Conservation (phyloP, 345 rosid genomes). For the Salix suchowensis region DNA sequence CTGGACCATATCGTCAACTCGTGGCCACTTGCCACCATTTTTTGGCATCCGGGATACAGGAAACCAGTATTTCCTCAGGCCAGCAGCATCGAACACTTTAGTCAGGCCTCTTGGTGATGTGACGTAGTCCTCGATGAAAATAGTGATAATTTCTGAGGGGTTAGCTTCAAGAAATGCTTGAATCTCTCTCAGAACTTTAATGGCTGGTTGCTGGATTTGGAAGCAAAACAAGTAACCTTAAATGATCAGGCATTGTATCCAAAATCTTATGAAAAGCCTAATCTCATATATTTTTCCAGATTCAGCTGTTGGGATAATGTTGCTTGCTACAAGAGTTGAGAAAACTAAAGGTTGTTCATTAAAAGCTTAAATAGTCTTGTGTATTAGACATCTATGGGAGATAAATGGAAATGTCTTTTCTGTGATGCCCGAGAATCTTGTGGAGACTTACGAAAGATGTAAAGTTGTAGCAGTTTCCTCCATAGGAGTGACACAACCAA, state of each 20-base stretch:
- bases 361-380: no score
- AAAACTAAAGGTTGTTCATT: no score
- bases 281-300: not conserved
- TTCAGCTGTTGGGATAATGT: not conserved
- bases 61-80: constrained; percentile 28
- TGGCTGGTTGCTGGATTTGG: constrained; percentile 23
- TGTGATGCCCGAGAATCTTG: not conserved
- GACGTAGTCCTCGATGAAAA: constrained; percentile 27
- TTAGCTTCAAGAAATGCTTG: constrained; percentile 19
- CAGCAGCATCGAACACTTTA: constrained; percentile 24
- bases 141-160: constrained; percentile 27
- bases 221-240: not conserved
- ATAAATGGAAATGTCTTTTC: not conserved
- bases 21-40: constrained; percentile 27
- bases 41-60: constrained; percentile 30
- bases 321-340: no score
- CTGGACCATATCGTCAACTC: constrained; percentile 21
- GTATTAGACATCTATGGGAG: not conserved
- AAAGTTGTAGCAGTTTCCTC: constrained; percentile 27
- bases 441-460: constrained; percentile 27
- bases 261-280: not conserved
- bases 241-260: not conserved
- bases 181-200: constrained; percentile 26
- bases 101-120: constrained; percentile 25
- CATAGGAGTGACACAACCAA: constrained; percentile 31